Evolutionary conservation across 306 rosid species (phyloP), one percentile per base, ranked within the genome.

Genomic region (Quercus variabilis): DNA sequence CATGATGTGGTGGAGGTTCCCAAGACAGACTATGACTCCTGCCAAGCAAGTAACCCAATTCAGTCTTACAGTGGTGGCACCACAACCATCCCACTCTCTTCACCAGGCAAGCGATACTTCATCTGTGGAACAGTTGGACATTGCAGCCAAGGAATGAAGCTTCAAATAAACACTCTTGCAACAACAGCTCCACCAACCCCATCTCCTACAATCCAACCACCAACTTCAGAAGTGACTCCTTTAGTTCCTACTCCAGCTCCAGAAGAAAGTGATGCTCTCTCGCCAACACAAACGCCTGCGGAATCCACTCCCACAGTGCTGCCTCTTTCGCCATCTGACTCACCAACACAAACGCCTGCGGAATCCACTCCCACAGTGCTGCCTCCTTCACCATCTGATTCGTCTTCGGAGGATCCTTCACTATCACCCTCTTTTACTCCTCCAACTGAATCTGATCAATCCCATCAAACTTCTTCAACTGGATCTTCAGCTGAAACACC

Each of bases 21-120:
- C 21, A 90, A 92, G 81, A 55, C 90, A 77, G 94, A 85, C 54
- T 91, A 91, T 77, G 93, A 89, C 52, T 78, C 91, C 30, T 95
- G 99, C 84, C 77, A 71, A 71, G 78, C 81, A 80, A 84, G 78
- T 26, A 92, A 69, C 59, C 82, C 90, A 57, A 83, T 92, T 70
- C 76, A 88, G 80, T 75, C 90, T 23, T 86, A 84, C 89, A 91
- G 1, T 54, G 91, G 78, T 65, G 97, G 99, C 3, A 75, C 80
- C 84, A 87, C 97, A 55, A 83, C 81, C 55, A 80, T 95, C 69
- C 77, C 91, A 74, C 97, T 95, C 52, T 69, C 84, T 55, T 78
- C 95, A 65, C 80, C 89, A 43, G 96, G 94, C n/a, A 91, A 90
- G 75, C 87, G 97, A 78, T 86, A 88, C 86, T 95, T 91, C 92